Base-by-base conservation (phyloP, 495 filamentous ascomycete species). In the Chaetomium cochliodes region DNA sequence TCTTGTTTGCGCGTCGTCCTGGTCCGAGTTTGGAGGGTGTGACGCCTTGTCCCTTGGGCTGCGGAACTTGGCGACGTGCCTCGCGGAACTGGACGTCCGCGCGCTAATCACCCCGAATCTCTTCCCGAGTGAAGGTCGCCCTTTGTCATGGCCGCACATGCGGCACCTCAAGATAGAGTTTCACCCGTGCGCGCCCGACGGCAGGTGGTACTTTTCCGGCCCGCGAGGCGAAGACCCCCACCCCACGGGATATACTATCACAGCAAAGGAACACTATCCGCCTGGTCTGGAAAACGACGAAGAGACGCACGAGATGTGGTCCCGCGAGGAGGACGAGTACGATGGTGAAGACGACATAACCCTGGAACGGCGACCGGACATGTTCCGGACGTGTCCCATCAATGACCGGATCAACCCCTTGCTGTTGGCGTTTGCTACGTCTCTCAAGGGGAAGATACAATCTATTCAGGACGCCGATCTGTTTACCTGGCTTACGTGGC, bases 151-250 rank as follows among this genome's bases (percentile, higher is more conserved):
- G 72, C 53, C 66, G 58, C 64, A 54, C 50, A 72, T 74, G 70
- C 69, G 64, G 63, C 72, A 67, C 58, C 72, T 74, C 62, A 50
- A 61, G 0, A 66, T 73, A 8, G 70, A 74, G 62, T 71, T 74
- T 63, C 68, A 74, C 67, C 72, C 68, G 20, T 73, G 70, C 49
- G 67, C 69, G 55, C 72, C 70, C 30, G 68, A 74, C 56, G 70
- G 72, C 51, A 59, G 62, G 30, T 74, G 70, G 72, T 73, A 74
- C 61, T 73, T 74, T 64, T 69, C 64, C 58, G 70, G 72, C 23
- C 72, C 69, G 63, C 51, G 72, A 56, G 67, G 57, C 15, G 72
- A 71, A 61, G 67, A 73, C 60, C 65, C 72, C 58, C 23, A 68
- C 50, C 28, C 65, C 12, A 63, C 50, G 41, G 69, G 72, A 13